Base-by-base conservation (phyloP, 2,329 filamentous ascomycete genomes). In the Ceratocystis lukuohia region DNA sequence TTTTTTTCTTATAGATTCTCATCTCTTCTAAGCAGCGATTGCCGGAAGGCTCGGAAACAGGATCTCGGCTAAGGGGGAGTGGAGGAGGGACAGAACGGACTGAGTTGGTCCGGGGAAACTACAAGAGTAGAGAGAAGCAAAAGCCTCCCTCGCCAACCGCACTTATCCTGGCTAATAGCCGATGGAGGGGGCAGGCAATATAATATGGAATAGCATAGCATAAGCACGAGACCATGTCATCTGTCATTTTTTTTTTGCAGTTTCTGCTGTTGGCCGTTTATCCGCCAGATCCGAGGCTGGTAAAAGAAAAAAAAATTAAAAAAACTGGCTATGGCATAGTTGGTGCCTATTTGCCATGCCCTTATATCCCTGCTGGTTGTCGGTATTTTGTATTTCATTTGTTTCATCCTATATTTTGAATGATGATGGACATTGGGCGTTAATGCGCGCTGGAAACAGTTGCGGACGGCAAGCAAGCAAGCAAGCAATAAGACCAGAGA, bases 221-320 rank as follows among this genome's bases (percentile, higher is more conserved):
- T 57, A 57, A 57, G 25, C 53, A 57, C 53, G 53, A 57, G 53
- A 28, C 30, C 6, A 33, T 57, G 53, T 28, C 53, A 57, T 57
- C 53, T 33, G 53, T 57, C 53, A 57, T 57, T 57, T 17, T 17
- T 6, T 20, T 48, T 15, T 5, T 50, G 17, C 33, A 10, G 33
- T 37, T 17, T 50, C 46, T 33, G 28, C 53, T 30, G 25, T 28
- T 57, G 53, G 6, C 10, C 53, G 53, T 28, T 22, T 53, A 53
- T 8, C 53, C 53, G 53, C 30, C 53, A 57, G 53, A 57, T 33
- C 53, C 25, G 28, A 57, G 15, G 25, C 28, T 15, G 48, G 48
- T 53, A 20, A 4, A 1, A 6, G 8, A 10, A 10, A 10, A 10
- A 37, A 37, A 48, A 48, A 48, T n/a, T n/a, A n/a, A n/a, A n/a